Conservation (phyloP, 495 filamentous ascomycete genomes). For the Parathielavia appendiculata region DNA sequence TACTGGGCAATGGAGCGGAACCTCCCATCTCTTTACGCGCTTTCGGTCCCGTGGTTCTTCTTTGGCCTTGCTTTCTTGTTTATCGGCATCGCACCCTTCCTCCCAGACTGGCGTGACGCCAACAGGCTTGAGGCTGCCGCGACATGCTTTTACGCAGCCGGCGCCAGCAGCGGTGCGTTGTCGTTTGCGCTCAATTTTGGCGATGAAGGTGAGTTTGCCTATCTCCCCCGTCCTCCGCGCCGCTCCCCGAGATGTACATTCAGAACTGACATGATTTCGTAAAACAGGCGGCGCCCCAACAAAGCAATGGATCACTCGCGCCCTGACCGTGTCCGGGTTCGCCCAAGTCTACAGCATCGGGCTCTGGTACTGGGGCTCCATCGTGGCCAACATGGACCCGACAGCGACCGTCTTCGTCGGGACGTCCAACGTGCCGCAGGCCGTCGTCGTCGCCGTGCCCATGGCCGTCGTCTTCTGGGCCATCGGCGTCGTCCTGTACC, state of each 20-base stretch:
- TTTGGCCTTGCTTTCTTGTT: conserved; percentile 59
- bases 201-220: conserved; percentile 41
- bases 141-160: conserved; percentile 55
- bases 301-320: conserved; percentile 60
- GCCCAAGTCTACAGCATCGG: conserved; percentile 58
- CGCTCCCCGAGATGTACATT: not conserved
- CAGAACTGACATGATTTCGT: not conserved
- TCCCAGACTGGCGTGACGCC: conserved; percentile 31
- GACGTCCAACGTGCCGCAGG: conserved; percentile 29
- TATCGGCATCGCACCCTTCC: conserved; percentile 59
- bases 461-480: conserved; percentile 49
- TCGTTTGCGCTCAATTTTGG: conserved; percentile 67
- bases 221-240: not conserved
- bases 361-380: conserved; percentile 64
- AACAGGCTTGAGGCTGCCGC: conserved; percentile 54
- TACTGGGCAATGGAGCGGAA: conserved; percentile 60
- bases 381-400: conserved; percentile 31
- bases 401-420: conserved; percentile 26
- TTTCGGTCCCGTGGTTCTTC: conserved; percentile 56
- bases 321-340: conserved; percentile 57
- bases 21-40: conserved; percentile 52
- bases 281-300: conserved; percentile 47
- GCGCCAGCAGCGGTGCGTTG: conserved; percentile 55
- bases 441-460: conserved; percentile 47
- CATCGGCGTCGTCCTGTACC: conserved; percentile 48